Conservation (phyloP, 768 basidiomycete genomes). For the Glaciozyma martinii region DNA sequence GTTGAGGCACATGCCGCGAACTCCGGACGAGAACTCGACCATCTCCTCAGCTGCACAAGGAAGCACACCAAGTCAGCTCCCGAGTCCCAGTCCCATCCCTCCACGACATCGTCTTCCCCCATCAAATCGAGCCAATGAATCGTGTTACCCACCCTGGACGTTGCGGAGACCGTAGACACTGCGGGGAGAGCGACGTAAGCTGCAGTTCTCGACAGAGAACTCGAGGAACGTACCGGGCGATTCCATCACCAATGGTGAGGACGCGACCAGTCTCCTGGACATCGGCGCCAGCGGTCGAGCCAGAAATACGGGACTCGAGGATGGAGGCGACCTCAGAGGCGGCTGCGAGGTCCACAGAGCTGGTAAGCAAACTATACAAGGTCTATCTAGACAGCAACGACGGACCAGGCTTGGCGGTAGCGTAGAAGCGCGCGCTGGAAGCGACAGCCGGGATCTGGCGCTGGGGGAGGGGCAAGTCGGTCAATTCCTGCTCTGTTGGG, state of each 20-base stretch:
- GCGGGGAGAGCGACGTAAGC: conserved; percentile 17
- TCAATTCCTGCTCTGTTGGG: not conserved
- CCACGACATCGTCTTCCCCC: not conserved
- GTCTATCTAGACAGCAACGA: conserved; percentile 4
- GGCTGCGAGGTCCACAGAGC: conserved; percentile 47
- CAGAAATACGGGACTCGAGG: conserved; percentile 95
- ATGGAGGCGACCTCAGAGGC: conserved; percentile 99
- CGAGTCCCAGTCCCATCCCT: not conserved
- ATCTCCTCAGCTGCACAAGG: conserved; percentile 74
- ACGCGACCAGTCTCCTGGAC: conserved; percentile 99
- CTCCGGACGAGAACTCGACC: conserved; percentile 99
- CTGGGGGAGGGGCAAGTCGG: not conserved
- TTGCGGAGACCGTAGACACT: conserved; percentile 98
- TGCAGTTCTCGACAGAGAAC: not conserved
- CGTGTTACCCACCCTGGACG: conserved; percentile 65
- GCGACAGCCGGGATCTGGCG: not conserved
- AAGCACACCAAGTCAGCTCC: not conserved
- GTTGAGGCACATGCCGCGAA: conserved; percentile 99
- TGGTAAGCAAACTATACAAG: conserved; percentile 22
- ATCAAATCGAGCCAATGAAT: not conserved
- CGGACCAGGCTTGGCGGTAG: conserved; percentile 95
- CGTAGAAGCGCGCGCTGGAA: conserved; percentile 48
- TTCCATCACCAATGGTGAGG: conserved; percentile 77
- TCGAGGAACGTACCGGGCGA: conserved; percentile 46
- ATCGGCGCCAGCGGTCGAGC: conserved; percentile 78